Conservation (phyloP, 352 stramenopile species). For the Globisporangium solare region DNA sequence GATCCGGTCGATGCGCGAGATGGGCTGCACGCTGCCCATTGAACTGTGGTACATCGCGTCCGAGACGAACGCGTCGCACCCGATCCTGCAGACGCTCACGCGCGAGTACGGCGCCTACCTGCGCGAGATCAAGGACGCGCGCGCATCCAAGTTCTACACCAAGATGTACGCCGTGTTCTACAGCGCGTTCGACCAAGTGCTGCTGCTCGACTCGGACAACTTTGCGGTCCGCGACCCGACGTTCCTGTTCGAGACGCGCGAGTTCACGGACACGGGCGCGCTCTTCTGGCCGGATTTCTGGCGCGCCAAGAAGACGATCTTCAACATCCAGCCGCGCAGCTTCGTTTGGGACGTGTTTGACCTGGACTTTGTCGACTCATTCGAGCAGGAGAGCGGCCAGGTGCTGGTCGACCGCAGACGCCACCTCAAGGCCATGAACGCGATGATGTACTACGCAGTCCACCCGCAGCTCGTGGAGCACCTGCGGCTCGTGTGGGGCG, state of each 20-base stretch:
- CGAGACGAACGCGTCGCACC: constrained; percentile 39
- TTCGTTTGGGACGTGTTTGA: constrained; percentile 71
- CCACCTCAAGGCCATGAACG: constrained; percentile 44
- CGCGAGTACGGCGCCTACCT: constrained; percentile 38
- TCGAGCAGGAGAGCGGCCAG: constrained; percentile 79
- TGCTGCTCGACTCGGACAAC: constrained; percentile 78
- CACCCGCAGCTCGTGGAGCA: constrained; percentile 36
- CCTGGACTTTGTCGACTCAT: constrained; percentile 54
- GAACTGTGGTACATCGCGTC: constrained; percentile 65
- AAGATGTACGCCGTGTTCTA: constrained; percentile 77
- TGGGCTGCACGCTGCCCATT: constrained; percentile 47
- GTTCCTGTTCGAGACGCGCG: constrained; percentile 48
- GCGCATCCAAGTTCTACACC: constrained; percentile 53
- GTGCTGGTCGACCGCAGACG: constrained; percentile 52
- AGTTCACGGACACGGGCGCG: constrained; percentile 43
- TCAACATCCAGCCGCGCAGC: constrained; percentile 61
- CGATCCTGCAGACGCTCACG: constrained; percentile 37
- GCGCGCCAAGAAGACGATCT: constrained; percentile 60
- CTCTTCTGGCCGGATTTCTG: constrained; percentile 85
- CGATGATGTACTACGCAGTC: constrained; percentile 62
- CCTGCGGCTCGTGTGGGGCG: constrained; percentile 57
- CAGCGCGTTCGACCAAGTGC: constrained; percentile 67
- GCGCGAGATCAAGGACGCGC: constrained; percentile 56
- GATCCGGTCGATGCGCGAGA: constrained; percentile 30
- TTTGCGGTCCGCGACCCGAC: constrained; percentile 60